Percentiles rank a stretch among this genome's conserved stretches.
phyloP scores from a whole-genome alignment of 73 alveolate species.

The Paramecium bursaria region DNA sequence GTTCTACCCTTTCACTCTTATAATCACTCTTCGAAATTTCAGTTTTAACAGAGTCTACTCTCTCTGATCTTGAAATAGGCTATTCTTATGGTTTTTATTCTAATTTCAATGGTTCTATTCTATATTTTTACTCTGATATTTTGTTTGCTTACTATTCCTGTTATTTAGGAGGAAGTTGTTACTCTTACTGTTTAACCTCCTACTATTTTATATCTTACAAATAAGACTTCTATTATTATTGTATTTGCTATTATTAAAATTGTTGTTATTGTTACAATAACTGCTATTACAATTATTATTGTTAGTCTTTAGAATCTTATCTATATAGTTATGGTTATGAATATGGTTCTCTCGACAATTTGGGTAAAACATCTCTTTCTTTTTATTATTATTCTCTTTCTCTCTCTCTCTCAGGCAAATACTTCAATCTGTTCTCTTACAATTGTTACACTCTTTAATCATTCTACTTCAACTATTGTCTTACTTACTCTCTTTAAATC shows the following conservation, averaged over 20 bases:
- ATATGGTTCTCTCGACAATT: slow-evolving; percentile 57
- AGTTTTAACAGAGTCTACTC: too few relatives aligned
- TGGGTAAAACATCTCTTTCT: slow-evolving; percentile 38
- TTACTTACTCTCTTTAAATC: slow-evolving; percentile 50
- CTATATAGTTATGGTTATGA: slow-evolving; percentile 31
- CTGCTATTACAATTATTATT: neutral
- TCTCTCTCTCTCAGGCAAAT: too few relatives aligned
- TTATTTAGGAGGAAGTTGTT: slow-evolving; percentile 20
- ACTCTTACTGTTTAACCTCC: slow-evolving; percentile 7
- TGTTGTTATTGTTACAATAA: neutral
- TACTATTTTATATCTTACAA: neutral
- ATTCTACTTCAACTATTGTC: slow-evolving; percentile 37
- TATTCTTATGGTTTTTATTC: too few relatives aligned
- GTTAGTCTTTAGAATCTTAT: slow-evolving; percentile 5
- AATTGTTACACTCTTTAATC: slow-evolving; percentile 27
- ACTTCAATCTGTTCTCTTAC: slow-evolving; percentile 34
- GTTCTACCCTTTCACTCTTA: too few relatives aligned
- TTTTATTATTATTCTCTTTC: too few relatives aligned
- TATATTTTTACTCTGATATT: too few relatives aligned
- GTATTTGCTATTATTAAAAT: neutral
- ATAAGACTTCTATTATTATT: neutral
- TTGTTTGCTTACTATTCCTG: neutral
- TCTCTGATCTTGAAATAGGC: too few relatives aligned
- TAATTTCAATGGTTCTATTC: too few relatives aligned
- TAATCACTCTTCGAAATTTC: too few relatives aligned